Evolutionary conservation across 805 yeast genomes (phyloP).

Genomic region (Zygoascus biomembranicola): DNA sequence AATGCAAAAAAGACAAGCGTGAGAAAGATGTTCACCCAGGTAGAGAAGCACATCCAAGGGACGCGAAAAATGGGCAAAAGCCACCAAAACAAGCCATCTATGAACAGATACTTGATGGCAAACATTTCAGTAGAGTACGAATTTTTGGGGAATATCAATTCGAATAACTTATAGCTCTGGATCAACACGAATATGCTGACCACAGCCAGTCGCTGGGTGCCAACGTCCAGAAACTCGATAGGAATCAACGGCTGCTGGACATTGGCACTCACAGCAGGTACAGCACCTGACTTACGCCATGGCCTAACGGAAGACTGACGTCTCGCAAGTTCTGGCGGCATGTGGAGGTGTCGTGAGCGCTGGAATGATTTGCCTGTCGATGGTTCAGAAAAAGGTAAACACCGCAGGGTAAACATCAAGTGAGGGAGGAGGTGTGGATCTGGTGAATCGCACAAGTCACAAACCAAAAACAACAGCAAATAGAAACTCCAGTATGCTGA

Average conservation of each 20-base stretch:
- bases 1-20: slow-evolving; percentile 39
- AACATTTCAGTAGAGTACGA: slow-evolving; percentile 44
- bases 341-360: neutral
- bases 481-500: no score
- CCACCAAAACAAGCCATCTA: slow-evolving; percentile 68
- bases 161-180: slow-evolving; percentile 84
- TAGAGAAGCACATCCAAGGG: slow-evolving; percentile 62
- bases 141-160: slow-evolving; percentile 37
- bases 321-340: neutral
- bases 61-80: slow-evolving; percentile 65
- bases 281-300: slow-evolving; percentile 5
- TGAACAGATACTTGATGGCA: slow-evolving; percentile 57
- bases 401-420: neutral
- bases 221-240: slow-evolving; percentile 54
- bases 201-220: slow-evolving; percentile 65
- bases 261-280: neutral
- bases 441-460: no score
- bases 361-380: neutral
- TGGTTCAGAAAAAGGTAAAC: neutral
- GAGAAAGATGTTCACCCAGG: slow-evolving; percentile 44
- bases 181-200: slow-evolving; percentile 59
- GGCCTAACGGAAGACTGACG: slow-evolving; percentile 5
- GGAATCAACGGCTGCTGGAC: slow-evolving; percentile 44
- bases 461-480: no score
- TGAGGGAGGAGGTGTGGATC: no score